Percentiles rank a stretch among this genome's conserved stretches.
phyloP scores from a whole-genome alignment of 192 early-diverging fungal genomes.

The Pilaira anomala region DNA sequence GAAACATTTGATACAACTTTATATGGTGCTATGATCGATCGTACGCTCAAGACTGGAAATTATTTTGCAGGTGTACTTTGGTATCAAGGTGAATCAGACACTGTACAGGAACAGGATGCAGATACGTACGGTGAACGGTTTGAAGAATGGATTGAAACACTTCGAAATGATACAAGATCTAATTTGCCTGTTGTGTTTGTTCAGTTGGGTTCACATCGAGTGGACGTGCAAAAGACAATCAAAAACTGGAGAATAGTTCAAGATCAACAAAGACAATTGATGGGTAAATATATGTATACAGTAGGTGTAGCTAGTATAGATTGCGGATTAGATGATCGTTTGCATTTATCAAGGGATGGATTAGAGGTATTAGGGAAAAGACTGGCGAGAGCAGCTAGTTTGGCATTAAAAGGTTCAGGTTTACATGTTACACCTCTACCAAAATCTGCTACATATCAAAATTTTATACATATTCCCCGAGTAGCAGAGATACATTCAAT shows the following conservation, averaged over 20 bases:
- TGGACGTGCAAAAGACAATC: not conserved
- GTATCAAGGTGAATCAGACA: slow-evolving; percentile 39
- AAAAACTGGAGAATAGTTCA: slow-evolving; percentile 21
- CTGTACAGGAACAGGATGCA: not conserved
- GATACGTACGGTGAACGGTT: not conserved
- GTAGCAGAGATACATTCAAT: not conserved
- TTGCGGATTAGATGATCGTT: slow-evolving; percentile 23
- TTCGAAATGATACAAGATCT: not conserved
- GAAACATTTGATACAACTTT: slow-evolving; percentile 4
- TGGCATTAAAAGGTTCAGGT: not conserved
- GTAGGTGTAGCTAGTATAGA: slow-evolving; percentile 26
- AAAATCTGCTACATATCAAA: not conserved
- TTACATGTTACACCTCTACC: not conserved
- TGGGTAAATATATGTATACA: not conserved
- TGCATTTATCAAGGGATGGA: slow-evolving; percentile 24
- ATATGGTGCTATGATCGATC: slow-evolving; percentile 31
- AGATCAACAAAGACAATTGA: slow-evolving; percentile 16
- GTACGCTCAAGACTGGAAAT: slow-evolving; percentile 1
- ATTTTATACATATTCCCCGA: not conserved
- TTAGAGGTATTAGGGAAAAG: slow-evolving; percentile 16
- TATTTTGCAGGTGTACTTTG: slow-evolving; percentile 30
- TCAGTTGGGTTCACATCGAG: slow-evolving; percentile 20
- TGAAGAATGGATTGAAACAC: not conserved
- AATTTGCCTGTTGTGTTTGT: slow-evolving; percentile 20
- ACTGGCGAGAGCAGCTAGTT: slow-evolving; percentile 6